Evolutionary conservation across 169 alveolate species (phyloP), one percentile per base, ranked within the genome.

Genomic region (Neospora caninum): DNA sequence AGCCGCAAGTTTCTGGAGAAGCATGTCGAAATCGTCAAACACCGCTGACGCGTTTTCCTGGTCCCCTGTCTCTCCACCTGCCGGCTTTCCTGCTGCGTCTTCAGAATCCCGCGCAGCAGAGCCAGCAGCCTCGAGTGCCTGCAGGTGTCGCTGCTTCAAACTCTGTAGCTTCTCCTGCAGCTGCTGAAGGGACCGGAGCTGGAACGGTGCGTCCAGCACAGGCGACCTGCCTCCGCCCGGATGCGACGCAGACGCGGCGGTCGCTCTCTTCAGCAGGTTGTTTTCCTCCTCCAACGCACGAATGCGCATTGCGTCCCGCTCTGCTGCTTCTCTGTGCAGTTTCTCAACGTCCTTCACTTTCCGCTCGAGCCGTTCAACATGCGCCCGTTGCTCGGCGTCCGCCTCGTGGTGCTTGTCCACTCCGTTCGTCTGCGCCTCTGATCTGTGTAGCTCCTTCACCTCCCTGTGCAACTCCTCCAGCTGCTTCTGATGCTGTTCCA

Each of bases 201-300:
- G 39, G 31, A 78, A n/a, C 27, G 39, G 45, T 29, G 45, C 41
- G 43, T n/a, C 39, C n/a, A 43, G 20, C 43, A 78, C 27, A 43
- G 39, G 39, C 86, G 41, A n/a, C 4, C 86, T 20, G 10, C 86
- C 86, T 36, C 29, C 45, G 73, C 73, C 20, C 34, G 34, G 25
- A 22, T 27, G 4, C 31, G 73, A 64, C 73, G 73, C 73, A 9
- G 73, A 7, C 4, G n/a, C 25, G 31, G 7, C n/a, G 1, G 22
- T 20, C 7, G 43, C 10, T 78, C 86, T n/a, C 86, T 78, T 78
- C 43, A 78, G 86, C 86, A 78, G 20, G 4, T n/a, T 78, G 86
- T 78, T 78, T 43, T 78, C 86, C 31, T 78, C 86, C 45, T 78
- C 86, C 86, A 78, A n/a, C 7, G 86, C 86, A 20, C 86, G 86